Conservation (phyloP, 305 asterid genomes). For the Rubia tinctorum region DNA sequence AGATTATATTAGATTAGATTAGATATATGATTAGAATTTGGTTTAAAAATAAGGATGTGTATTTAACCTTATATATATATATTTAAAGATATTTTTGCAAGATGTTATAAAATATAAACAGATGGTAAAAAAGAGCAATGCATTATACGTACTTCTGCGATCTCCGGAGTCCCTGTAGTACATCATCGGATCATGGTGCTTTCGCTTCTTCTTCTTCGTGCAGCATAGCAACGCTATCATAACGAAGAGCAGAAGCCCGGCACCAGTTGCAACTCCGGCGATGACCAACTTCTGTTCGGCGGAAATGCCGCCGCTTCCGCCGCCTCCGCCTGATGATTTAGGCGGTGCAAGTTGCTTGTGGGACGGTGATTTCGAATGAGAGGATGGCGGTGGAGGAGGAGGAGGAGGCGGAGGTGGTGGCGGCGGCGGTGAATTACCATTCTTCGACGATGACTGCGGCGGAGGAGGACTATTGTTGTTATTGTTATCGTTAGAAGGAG, state of each 20-base stretch:
- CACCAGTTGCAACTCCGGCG: conserved; percentile 62
- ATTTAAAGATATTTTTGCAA: no score
- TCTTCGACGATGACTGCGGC: conserved; percentile 18
- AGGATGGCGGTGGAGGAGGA: conserved; percentile 29
- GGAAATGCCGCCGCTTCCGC: conserved; percentile 19
- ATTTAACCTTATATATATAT: no score
- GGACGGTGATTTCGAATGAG: conserved; percentile 21
- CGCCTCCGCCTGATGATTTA: conserved; percentile 12
- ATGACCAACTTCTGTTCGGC: conserved; percentile 24
- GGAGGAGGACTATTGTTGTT: conserved; percentile 37
- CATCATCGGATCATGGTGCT: conserved; percentile 40
- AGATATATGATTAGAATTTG: no score
- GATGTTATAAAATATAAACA: no score
- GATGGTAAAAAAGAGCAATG: no score
- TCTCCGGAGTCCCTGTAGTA: conserved; percentile 50
- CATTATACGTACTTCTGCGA: conserved; percentile 30
- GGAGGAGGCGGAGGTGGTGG: conserved; percentile 40
- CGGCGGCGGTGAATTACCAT: conserved; percentile 13
- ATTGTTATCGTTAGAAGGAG: conserved; percentile 13
- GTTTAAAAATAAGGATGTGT: no score
- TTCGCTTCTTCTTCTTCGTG: conserved; percentile 45
- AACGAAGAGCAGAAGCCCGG: conserved; percentile 42
- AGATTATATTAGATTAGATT: no score
- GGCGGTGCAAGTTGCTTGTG: conserved; percentile 20
- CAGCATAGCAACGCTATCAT: conserved; percentile 47